Evolutionary conservation across 345 rosid genomes (phyloP).

Genomic region (Lumnitzera littorea): DNA sequence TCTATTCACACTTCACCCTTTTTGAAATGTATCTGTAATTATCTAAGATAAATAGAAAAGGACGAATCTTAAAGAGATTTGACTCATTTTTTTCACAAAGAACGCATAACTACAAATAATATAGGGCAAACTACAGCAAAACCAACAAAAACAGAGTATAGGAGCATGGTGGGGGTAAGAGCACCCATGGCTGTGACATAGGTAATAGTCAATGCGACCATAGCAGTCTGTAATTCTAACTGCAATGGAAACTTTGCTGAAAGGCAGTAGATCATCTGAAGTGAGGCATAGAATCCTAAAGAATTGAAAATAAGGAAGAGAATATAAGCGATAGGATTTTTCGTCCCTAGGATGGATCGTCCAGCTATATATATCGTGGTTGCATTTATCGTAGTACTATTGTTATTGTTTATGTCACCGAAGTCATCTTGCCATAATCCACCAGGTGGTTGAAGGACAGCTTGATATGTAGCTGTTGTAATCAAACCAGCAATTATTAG

Average conservation of each 20-base stretch:
- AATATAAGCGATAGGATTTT: neutral
- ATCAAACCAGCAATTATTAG: no score
- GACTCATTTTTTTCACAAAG: no score
- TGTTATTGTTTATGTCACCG: neutral
- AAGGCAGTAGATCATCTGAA: neutral
- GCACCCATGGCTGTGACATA: neutral
- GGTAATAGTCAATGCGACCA: neutral
- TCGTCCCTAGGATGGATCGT: neutral
- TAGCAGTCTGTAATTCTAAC: neutral
- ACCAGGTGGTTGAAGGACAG: no score
- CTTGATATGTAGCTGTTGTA: no score
- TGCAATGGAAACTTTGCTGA: neutral
- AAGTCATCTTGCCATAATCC: no score
- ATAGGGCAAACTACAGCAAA: constrained; percentile 6
- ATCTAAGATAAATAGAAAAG: no score
- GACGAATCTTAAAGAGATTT: no score
- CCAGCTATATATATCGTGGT: neutral
- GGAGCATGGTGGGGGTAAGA: neutral
- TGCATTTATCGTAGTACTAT: neutral
- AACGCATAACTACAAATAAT: constrained; percentile 9
- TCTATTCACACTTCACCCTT: no score
- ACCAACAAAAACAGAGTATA: neutral
- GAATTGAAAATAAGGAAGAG: constrained; percentile 3
- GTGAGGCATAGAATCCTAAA: constrained; percentile 1
- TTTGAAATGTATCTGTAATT: no score